Evolutionary conservation across 2,329 filamentous ascomycete species (phyloP).

Genomic region (Calonectria hawksworthii): DNA sequence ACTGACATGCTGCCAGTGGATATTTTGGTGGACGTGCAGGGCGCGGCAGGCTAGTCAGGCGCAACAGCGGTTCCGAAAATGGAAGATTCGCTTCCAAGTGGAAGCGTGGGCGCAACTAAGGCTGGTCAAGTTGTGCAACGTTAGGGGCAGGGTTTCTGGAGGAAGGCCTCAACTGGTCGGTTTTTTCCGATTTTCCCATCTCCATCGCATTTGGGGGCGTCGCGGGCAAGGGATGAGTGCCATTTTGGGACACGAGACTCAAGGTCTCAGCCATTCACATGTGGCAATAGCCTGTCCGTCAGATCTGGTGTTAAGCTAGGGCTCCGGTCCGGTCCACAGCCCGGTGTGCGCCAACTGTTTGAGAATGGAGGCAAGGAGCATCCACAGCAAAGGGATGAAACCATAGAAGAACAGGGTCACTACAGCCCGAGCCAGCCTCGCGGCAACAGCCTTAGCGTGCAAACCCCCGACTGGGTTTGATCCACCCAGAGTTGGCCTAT

Average conservation of each 20-base stretch:
- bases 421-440: not conserved
- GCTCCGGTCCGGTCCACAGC: slow-evolving; percentile 24
- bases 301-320: slow-evolving; percentile 42
- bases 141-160: slow-evolving; percentile 18
- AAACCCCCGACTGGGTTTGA: not conserved
- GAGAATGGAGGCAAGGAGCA: slow-evolving; percentile 1
- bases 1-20: not conserved
- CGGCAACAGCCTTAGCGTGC: slow-evolving; percentile 10
- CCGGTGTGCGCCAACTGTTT: slow-evolving; percentile 23
- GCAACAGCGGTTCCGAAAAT: slow-evolving; percentile 12
- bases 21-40: slow-evolving; percentile 13
- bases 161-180: slow-evolving; percentile 20
- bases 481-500: slow-evolving; percentile 21
- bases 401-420: not conserved
- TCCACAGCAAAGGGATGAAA: slow-evolving; percentile 6
- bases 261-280: slow-evolving; percentile 42
- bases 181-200: slow-evolving; percentile 28
- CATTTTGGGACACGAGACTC: slow-evolving; percentile 53
- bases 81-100: slow-evolving; percentile 13
- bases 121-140: slow-evolving; percentile 26
- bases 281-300: slow-evolving; percentile 32
- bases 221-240: slow-evolving; percentile 35
- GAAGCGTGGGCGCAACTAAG: not conserved
- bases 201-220: slow-evolving; percentile 18
- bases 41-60: slow-evolving; percentile 5